Conservation (phyloP, 169 alveolate species). For the Plasmodium gallinaceum region DNA sequence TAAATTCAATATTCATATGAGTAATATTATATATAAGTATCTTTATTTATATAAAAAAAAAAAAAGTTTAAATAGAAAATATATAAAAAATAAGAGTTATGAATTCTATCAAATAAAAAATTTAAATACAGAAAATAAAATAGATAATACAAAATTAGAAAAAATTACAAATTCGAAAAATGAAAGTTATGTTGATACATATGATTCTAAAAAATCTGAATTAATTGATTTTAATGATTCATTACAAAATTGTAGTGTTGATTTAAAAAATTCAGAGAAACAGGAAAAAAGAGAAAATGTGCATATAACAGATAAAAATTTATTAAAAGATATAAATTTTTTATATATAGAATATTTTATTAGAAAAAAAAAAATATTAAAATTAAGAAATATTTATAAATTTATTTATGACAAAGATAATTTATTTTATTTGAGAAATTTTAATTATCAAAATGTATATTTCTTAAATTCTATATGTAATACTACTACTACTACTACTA, state of each 20-base stretch:
- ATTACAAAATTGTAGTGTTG: neutral
- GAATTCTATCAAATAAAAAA: neutral
- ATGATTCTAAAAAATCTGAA: no score
- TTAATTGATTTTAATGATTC: neutral
- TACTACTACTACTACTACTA: neutral
- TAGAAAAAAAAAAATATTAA: slow-evolving; percentile 7
- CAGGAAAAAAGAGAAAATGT: neutral
- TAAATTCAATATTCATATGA: slow-evolving; percentile 28
- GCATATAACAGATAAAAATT: neutral
- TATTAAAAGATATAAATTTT: slow-evolving; percentile 13
- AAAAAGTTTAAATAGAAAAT: neutral
- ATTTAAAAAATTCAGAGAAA: neutral
- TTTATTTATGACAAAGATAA: slow-evolving; percentile 23
- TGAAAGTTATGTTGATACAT: neutral
- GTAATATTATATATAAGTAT: slow-evolving; percentile 36
- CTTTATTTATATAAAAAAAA: slow-evolving; percentile 23
- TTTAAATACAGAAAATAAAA: neutral
- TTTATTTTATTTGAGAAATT: slow-evolving; percentile 14
- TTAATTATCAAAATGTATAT: slow-evolving; percentile 20
- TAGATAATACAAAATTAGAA: neutral
- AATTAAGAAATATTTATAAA: slow-evolving; percentile 14
- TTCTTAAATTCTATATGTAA: slow-evolving; percentile 8
- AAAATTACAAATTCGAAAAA: neutral
- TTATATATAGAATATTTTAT: slow-evolving; percentile 56
- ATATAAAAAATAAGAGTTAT: neutral